Base-by-base conservation (phyloP, 768 basidiomycete species). In the Lactarius indigo region DNA sequence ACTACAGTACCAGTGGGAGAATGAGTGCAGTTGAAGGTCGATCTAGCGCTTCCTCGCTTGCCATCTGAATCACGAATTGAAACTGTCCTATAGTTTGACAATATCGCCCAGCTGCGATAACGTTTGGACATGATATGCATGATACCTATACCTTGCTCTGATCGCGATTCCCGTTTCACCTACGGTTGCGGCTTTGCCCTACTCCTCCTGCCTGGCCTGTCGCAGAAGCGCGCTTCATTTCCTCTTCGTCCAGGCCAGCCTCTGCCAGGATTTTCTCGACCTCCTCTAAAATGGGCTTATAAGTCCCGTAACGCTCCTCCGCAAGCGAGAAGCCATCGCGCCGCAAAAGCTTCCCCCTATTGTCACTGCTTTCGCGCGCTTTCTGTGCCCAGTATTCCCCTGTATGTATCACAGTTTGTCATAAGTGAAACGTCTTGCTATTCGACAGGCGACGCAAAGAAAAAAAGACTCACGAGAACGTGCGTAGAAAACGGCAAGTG, bases 171-270 rank as follows among this genome's bases (percentile, higher is more conserved):
- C 44, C 39, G 44, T 42, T 55, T 73, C 68, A 78, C 39, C 82
- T 76, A 31, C 82, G 79, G 68, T 83, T 82, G 2, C 89, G 80
- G 75, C 83, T 90, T 71, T 85, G 81, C 12, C 72, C 73, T 10
- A 68, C 62, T 3, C 68, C 62, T 2, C 68, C 61, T 8, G 79
- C 82, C 33, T 72, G 71, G 17, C 78, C 77, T 5, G 75, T 76
- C 17, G 77, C 82, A 20, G 79, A 81, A 5, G 85, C 87, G 28
- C 78, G 79, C 71, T 81, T 81, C 83, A 92, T 90, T 71, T 93
- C 91, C 26, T 91, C 89, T 67, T 91, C 90, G 65, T 95, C 91
- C 60, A 95, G 75, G 0, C 92, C 94, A 0, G 94, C 93, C 71
- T 92, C 92, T 12, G 83, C 85, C 59, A 94, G 75, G 52, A 95